Conservation (phyloP, 2,329 filamentous ascomycete species). For the Eurotiales sp. region DNA sequence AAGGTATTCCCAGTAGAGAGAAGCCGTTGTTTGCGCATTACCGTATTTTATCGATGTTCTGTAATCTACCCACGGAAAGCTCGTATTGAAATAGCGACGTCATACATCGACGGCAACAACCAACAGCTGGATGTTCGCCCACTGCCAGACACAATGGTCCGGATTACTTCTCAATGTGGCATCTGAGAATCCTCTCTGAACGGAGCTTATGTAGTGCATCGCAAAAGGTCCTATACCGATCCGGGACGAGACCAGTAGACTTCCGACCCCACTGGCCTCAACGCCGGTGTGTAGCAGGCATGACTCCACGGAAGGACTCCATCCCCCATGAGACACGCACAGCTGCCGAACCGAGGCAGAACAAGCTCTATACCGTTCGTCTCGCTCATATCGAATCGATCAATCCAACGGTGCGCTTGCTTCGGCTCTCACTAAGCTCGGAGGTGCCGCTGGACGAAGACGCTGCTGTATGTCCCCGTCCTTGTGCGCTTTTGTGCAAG, state of each 20-base stretch:
- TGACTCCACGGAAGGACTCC: conserved; percentile 28
- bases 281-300: conserved; percentile 1
- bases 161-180: background rate
- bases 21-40: too few species aligned
- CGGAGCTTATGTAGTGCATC: background rate
- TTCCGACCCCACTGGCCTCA: conserved; percentile 9
- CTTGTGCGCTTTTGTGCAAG: background rate
- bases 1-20: too few species aligned
- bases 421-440: conserved; percentile 59
- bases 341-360: conserved; percentile 66
- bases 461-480: conserved; percentile 40
- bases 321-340: conserved; percentile 67
- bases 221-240: background rate
- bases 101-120: background rate
- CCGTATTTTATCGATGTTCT: too few species aligned
- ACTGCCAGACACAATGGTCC: background rate
- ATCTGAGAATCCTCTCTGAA: background rate
- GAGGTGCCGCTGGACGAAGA: conserved; percentile 30
- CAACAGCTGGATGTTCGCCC: too few species aligned
- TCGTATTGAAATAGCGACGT: too few species aligned
- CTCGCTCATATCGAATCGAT: conserved; percentile 60
- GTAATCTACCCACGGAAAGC: too few species aligned
- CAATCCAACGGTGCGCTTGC: conserved; percentile 65
- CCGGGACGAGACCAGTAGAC: background rate
- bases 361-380: conserved; percentile 60